These are phyloP conservation scores for Paramyrothecium sp. DNA, from an alignment of 2,329 filamentous ascomycete species.

Conservation along the genomic window DNA sequence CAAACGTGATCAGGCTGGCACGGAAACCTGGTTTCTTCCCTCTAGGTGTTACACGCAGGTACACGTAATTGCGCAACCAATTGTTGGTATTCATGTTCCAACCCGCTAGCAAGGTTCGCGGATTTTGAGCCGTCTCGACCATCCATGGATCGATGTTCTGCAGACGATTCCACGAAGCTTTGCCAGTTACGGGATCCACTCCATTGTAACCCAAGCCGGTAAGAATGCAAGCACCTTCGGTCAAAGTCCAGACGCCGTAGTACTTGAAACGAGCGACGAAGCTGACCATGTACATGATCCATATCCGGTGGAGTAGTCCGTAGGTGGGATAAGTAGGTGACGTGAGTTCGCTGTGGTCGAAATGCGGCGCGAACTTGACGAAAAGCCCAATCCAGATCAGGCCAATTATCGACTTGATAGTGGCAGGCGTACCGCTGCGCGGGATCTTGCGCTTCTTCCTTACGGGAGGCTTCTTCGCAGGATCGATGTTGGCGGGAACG, in stretches of 20 bases:
- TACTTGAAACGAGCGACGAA: conserved; percentile 86
- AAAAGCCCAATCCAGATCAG: conserved; percentile 79
- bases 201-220: conserved; percentile 94
- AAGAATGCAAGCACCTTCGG: conserved; percentile 92
- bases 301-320: conserved; percentile 70
- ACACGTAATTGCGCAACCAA: conserved; percentile 95
- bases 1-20: conserved; percentile 90
- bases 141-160: conserved; percentile 85
- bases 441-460: conserved; percentile 91
- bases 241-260: conserved; percentile 92
- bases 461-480: conserved; percentile 79
- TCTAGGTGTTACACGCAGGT: conserved; percentile 88
- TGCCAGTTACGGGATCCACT: conserved; percentile 79
- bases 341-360: conserved; percentile 62
- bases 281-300: conserved; percentile 79
- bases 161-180: conserved; percentile 82
- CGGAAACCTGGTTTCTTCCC: conserved; percentile 96
- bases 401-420: conserved; percentile 71
- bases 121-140: conserved; percentile 90
- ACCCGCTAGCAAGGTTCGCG: conserved; percentile 82
- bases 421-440: conserved; percentile 81
- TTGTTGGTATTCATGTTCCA: conserved; percentile 99
- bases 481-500: conserved; percentile 75
- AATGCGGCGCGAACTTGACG: conserved; percentile 68
- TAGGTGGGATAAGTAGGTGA: conserved; percentile 66